phyloP scores from a whole-genome alignment of 73 alveolate genomes.

The Paramecium pentaurelia region DNA sequence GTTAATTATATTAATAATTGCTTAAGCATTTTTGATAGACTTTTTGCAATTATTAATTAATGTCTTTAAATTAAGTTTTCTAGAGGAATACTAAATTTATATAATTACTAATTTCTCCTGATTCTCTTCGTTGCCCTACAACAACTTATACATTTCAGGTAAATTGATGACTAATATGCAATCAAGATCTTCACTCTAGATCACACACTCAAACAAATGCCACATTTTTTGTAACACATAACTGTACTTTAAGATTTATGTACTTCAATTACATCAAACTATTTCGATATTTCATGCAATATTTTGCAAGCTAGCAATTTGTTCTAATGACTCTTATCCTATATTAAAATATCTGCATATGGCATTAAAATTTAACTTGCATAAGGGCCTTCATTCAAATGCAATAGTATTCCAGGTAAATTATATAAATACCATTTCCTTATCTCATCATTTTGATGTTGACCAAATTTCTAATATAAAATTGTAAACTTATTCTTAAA shows the following conservation, averaged over 20 bases:
- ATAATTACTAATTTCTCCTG: neutral
- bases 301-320: conserved; percentile 6
- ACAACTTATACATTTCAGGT: neutral
- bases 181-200: conserved; percentile 42
- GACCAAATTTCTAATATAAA: neutral
- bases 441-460: conserved; percentile 2
- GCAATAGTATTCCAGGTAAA: neutral
- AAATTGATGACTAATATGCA: neutral
- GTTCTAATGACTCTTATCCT: conserved; percentile 13
- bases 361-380: neutral
- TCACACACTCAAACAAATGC: conserved; percentile 42
- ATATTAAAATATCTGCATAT: neutral
- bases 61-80: neutral
- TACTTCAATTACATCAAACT: conserved; percentile 40
- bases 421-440: neutral
- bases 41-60: neutral
- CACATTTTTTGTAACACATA: neutral
- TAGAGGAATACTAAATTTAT: neutral
- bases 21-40: neutral
- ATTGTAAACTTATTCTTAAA: neutral
- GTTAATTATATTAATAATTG: neutral
- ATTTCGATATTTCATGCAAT: conserved; percentile 23
- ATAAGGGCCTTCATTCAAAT: neutral
- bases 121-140: conserved; percentile 12
- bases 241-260: conserved; percentile 36